A percentile compares a stretch with the other conserved stretches of the same genome.
Evolutionary conservation across 2,329 filamentous ascomycete species (phyloP).

Genomic region (Aspergillus fumigatus): DNA sequence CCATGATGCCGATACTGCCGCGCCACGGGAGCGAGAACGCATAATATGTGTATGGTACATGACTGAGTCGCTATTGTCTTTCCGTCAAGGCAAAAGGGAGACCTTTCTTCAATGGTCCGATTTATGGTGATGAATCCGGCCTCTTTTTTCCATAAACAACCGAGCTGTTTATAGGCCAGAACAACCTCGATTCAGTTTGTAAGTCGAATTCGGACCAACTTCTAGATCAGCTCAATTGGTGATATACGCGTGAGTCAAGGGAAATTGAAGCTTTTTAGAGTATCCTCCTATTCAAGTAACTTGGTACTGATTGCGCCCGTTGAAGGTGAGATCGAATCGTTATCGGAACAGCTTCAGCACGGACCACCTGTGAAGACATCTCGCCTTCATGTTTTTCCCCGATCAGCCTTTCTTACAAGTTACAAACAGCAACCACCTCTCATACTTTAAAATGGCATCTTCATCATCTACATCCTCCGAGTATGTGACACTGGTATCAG

Average conservation of each 20-base stretch:
- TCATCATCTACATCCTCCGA: constrained; percentile 34
- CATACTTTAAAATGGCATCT: constrained; percentile 11
- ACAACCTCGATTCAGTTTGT: neutral
- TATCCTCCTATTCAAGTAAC: neutral
- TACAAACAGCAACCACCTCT: constrained; percentile 3
- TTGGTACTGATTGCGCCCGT: neutral
- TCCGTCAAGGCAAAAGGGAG: neutral
- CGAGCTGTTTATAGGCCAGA: neutral
- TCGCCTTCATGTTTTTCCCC: neutral
- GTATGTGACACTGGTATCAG: constrained; percentile 61
- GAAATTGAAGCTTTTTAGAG: neutral
- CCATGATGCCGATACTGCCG: neutral
- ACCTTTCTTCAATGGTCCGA: neutral
- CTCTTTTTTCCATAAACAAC: neutral
- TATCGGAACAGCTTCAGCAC: constrained; percentile 24
- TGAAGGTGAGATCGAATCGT: neutral
- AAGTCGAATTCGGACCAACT: neutral
- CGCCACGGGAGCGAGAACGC: neutral
- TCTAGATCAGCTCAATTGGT: neutral
- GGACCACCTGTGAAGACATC: constrained; percentile 16
- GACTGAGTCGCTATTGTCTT: neutral
- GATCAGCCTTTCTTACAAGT: neutral
- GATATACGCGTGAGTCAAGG: neutral
- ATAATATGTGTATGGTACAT: neutral
- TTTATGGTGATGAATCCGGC: neutral